A percentile compares a stretch with the other conserved stretches of the same genome.
Conservation (phyloP, 2,329 filamentous ascomycete genomes). For the Pestalotiopsis sp. region DNA sequence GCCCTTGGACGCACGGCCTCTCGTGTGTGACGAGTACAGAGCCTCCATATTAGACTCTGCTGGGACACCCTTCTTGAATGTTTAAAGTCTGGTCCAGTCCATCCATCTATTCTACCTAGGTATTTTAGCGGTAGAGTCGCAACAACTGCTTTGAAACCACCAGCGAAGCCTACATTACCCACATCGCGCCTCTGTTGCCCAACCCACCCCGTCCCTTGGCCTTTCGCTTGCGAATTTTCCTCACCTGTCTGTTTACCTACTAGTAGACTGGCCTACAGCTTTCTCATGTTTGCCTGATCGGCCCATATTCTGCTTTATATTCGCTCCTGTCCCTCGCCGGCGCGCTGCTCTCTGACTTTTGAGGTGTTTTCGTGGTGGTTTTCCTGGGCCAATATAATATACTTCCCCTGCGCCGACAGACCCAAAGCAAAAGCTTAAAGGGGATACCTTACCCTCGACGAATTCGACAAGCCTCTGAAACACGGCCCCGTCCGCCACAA, state of each 20-base stretch:
- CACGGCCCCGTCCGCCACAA: background rate
- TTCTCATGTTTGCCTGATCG: background rate
- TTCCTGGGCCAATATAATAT: background rate
- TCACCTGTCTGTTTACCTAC: background rate
- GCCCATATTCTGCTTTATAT: background rate
- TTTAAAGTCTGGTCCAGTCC: slow-evolving; percentile 9
- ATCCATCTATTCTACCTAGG: background rate
- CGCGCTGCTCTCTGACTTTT: background rate
- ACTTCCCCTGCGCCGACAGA: background rate
- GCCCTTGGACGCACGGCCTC: background rate
- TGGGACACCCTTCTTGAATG: background rate
- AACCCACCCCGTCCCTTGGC: background rate
- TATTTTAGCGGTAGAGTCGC: background rate
- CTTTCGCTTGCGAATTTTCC: background rate
- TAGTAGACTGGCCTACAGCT: background rate
- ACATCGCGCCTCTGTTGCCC: slow-evolving; percentile 3
- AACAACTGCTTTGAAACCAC: slow-evolving; percentile 9
- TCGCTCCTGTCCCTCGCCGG: background rate
- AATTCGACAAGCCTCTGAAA: background rate
- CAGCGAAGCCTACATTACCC: background rate
- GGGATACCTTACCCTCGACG: background rate
- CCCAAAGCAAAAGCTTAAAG: background rate
- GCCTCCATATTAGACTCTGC: background rate
- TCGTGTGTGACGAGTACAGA: background rate
- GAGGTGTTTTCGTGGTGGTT: background rate